Evolutionary conservation across 2,329 filamentous ascomycete genomes (phyloP), one percentile per base, ranked within the genome.

Genomic region (Fusarium sublunatum): DNA sequence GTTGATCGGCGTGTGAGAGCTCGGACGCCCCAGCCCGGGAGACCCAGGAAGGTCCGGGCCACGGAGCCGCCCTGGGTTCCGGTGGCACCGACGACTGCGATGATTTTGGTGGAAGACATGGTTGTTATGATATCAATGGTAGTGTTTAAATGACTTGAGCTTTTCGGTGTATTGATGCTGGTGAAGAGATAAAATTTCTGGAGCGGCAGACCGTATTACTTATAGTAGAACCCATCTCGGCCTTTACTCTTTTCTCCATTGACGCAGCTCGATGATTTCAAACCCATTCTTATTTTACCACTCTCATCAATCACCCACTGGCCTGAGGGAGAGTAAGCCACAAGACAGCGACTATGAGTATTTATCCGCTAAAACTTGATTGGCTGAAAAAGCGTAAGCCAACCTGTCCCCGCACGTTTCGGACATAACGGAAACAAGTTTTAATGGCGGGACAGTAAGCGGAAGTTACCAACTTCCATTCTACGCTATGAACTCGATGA

Each of bases 51-150:
- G 4, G 75, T 70, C 25, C 75, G 77, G 26, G 76, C 78, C 7
- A 84, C 82, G 2, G 80, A 81, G 19, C 78, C 77, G 50, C 82
- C 82, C 63, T 84, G 81, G 39, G 74, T 78, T 45, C 79, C 81
- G 3, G 80, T 83, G 8, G 78, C 79, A 2, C 81, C 81, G 29
- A 83, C 73, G 7, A 83, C 72, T 13, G 75, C 75, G 36, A 83
- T 72, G 49, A 77, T 70, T 46, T 74, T 74, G 38, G 50, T 35
- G 2, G 58, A 9, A 8, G 55, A 28, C 64, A 70, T 69, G 10
- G 11, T 53, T 6, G 10, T 3, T 19, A 19, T 19, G 19, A 19
- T 19, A 19, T 19, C 19, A 3, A 12, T 46, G 22, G 9, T 19
- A 15, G 29, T 38, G 10, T 38, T 22, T 10, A 6, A 38, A 38